Percentiles rank a stretch among this genome's conserved stretches.
These are phyloP conservation scores for Colletotrichum filicis DNA, from an alignment of 2,329 filamentous ascomycete genomes.

Conservation along the genomic window DNA sequence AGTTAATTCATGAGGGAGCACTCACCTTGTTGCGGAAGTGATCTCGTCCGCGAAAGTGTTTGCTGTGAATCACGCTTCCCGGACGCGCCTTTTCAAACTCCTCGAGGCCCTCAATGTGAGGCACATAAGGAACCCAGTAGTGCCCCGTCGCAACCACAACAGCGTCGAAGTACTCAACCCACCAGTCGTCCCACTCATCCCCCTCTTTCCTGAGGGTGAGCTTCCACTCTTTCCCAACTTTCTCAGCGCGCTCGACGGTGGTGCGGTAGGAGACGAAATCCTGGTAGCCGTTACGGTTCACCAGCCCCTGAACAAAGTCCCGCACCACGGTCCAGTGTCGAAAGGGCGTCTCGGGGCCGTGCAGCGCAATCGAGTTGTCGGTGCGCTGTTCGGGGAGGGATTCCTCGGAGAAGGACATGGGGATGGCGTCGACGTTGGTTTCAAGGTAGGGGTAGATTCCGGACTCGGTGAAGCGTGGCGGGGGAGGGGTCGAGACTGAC, in stretches of 20 bases:
- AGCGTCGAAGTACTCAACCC: constrained; percentile 71
- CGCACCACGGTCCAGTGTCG: constrained; percentile 68
- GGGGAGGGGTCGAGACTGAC: constrained; percentile 51
- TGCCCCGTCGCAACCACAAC: constrained; percentile 71
- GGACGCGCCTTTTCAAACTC: constrained; percentile 56
- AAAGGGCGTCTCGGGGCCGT: constrained; percentile 70
- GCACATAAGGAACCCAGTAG: constrained; percentile 68
- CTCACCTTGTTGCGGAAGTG: constrained; percentile 53
- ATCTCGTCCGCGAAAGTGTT: constrained; percentile 61
- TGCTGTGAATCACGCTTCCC: constrained; percentile 65
- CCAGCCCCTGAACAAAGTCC: constrained; percentile 62
- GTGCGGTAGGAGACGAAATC: constrained; percentile 66
- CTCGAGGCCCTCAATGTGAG: constrained; percentile 58
- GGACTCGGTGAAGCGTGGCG: constrained; percentile 65
- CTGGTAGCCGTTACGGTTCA: constrained; percentile 64
- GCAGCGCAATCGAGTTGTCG: constrained; percentile 46
- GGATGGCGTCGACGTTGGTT: constrained; percentile 68
- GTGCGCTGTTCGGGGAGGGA: constrained; percentile 55
- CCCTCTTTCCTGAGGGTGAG: constrained; percentile 59
- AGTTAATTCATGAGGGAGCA: too few relatives aligned
- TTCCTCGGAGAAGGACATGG: constrained; percentile 72
- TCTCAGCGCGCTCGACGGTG: constrained; percentile 69
- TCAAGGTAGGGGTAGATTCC: constrained; percentile 72
- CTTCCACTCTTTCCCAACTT: constrained; percentile 61
- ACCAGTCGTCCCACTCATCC: constrained; percentile 64